These are phyloP conservation scores for Pleurotus eryngii DNA, from an alignment of 768 basidiomycete genomes.

Conservation along the genomic window DNA sequence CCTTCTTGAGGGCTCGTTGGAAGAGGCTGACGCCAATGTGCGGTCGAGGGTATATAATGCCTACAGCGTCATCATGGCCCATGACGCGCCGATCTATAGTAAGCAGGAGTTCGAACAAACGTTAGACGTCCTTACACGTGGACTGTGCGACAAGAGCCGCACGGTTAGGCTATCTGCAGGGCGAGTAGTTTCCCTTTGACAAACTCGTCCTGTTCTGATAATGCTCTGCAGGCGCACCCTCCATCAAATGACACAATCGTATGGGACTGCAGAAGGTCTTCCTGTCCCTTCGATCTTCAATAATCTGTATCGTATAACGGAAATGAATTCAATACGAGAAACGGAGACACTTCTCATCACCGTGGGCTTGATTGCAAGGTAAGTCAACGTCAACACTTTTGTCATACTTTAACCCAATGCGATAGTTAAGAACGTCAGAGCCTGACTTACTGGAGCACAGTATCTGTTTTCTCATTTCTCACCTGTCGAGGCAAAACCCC, in stretches of 20 bases:
- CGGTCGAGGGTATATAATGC: slow-evolving; percentile 40
- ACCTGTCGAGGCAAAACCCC: slow-evolving; percentile 65
- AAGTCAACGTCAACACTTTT: not conserved
- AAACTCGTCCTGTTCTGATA: not conserved
- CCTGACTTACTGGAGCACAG: slow-evolving; percentile 56
- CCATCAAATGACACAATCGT: slow-evolving; percentile 42
- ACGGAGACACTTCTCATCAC: slow-evolving; percentile 66
- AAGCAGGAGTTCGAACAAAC: slow-evolving; percentile 27
- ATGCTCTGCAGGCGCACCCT: slow-evolving; percentile 40
- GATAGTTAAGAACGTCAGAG: slow-evolving; percentile 35
- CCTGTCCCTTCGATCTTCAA: slow-evolving; percentile 29
- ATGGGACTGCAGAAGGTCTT: slow-evolving; percentile 23
- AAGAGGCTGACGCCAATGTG: slow-evolving; percentile 45
- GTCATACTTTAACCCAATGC: not conserved
- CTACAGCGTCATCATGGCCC: slow-evolving; percentile 38
- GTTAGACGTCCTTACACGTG: slow-evolving; percentile 39
- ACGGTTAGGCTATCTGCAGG: slow-evolving; percentile 65
- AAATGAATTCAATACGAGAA: slow-evolving; percentile 39
- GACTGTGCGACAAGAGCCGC: slow-evolving; percentile 52
- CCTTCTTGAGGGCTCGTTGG: slow-evolving; percentile 44
- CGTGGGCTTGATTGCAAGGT: slow-evolving; percentile 56
- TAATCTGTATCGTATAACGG: slow-evolving; percentile 46
- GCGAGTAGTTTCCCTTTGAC: slow-evolving; percentile 34
- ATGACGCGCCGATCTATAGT: slow-evolving; percentile 32
- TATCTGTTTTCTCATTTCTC: slow-evolving; percentile 59